These are phyloP conservation scores for Phytopythium litorale DNA, from an alignment of 352 stramenopile species.

Conservation along the genomic window DNA sequence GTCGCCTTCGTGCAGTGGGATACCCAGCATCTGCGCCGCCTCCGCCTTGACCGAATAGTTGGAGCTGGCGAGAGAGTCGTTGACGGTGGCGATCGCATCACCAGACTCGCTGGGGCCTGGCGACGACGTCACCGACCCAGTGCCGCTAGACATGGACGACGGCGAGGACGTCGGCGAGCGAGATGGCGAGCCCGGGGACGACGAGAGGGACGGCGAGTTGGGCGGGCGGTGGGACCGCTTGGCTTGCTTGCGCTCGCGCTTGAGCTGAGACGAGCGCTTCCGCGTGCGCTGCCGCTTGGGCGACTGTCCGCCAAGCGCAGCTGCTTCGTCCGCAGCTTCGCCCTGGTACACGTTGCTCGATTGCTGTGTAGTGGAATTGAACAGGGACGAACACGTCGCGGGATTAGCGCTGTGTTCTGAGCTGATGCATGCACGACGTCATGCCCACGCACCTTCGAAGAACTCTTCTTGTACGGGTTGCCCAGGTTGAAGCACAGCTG, in stretches of 20 bases:
- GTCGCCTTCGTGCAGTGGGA: conserved; percentile 64
- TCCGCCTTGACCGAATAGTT: conserved; percentile 83
- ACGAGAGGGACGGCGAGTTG: conserved; percentile 65
- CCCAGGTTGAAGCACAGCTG: conserved; percentile 85
- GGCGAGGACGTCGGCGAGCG: conserved; percentile 54
- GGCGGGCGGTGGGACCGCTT: conserved; percentile 62
- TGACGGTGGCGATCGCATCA: conserved; percentile 40
- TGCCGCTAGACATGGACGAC: conserved; percentile 48
- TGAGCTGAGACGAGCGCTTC: conserved; percentile 83
- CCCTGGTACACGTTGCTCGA: conserved; percentile 82
- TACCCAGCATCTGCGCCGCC: conserved; percentile 69
- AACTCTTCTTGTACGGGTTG: conserved; percentile 88
- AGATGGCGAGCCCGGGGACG: conserved; percentile 67
- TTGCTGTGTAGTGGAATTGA: conserved; percentile 16
- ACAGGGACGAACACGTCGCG: not conserved
- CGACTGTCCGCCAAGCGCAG: conserved; percentile 66
- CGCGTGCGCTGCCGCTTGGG: conserved; percentile 77
- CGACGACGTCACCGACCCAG: conserved; percentile 51
- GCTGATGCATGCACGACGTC: not conserved
- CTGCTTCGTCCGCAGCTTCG: conserved; percentile 83
- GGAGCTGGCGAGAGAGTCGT: conserved; percentile 49
- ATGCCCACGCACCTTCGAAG: conserved; percentile 49
- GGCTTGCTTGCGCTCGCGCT: conserved; percentile 71
- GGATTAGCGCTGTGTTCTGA: not conserved
- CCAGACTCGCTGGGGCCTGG: conserved; percentile 60